A percentile compares a stretch with the other conserved stretches of the same genome.
Conservation (phyloP, 257 asterid genomes). For the Jacaranda mimosifolia region DNA sequence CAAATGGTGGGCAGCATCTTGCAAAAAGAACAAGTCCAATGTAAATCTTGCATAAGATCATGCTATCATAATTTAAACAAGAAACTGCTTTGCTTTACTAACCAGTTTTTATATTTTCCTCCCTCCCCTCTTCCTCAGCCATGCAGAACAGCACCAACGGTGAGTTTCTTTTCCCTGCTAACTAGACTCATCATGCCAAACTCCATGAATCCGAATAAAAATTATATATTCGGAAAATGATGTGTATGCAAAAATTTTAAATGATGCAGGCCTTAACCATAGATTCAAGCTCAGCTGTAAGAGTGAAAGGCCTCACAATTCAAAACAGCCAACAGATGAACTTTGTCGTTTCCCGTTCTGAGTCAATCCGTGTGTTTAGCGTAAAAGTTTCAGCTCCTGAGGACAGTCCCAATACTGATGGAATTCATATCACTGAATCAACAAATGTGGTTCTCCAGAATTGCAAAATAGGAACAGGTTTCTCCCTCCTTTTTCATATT, state of each 20-base stretch:
- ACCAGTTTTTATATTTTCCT: conserved; percentile 9
- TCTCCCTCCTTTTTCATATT: not conserved
- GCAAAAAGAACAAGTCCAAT: conserved; percentile 86
- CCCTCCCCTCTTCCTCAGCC: conserved; percentile 56
- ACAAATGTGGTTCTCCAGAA: conserved; percentile 82
- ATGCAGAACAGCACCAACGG: conserved; percentile 91
- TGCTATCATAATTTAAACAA: conserved; percentile 12
- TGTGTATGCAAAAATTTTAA: not conserved
- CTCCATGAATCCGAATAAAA: not conserved
- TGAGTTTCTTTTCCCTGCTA: conserved; percentile 47
- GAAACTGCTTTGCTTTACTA: conserved; percentile 24
- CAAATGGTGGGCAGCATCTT: conserved; percentile 97
- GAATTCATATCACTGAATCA: conserved; percentile 85
- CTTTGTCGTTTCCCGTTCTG: conserved; percentile 70
- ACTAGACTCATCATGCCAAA: too few relatives aligned
- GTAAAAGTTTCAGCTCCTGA: conserved; percentile 80
- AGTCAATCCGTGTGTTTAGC: conserved; percentile 54
- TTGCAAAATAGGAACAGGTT: conserved; percentile 96
- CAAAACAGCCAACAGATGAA: conserved; percentile 91
- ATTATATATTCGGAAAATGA: not conserved
- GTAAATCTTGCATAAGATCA: conserved; percentile 47
- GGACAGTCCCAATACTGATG: conserved; percentile 96
- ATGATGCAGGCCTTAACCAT: conserved; percentile 71
- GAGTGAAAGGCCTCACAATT: conserved; percentile 68
- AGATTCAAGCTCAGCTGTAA: conserved; percentile 66